A percentile compares a stretch with the other conserved stretches of the same genome.
Conservation (phyloP, 2,329 filamentous ascomycete species). For the Xylaria sp. region DNA sequence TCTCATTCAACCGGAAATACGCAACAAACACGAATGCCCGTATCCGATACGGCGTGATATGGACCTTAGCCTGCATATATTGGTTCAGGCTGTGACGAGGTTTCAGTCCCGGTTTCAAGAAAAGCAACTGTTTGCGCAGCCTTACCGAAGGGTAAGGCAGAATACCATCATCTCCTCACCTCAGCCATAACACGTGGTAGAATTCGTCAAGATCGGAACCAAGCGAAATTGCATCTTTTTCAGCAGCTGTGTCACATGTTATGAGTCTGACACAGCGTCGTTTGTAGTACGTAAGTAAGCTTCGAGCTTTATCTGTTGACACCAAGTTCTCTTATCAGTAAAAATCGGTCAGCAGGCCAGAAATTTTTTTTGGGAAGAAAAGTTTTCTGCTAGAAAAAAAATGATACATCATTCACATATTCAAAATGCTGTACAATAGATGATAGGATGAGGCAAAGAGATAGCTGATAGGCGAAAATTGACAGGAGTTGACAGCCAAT, state of each 20-base stretch:
- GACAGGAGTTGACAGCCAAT: background rate
- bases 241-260: background rate
- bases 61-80: background rate
- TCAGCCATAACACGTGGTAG: constrained; percentile 1
- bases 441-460: background rate
- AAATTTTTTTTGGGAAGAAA: background rate
- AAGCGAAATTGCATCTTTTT: background rate
- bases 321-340: background rate
- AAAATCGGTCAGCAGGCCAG: constrained; percentile 17
- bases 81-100: background rate
- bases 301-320: background rate
- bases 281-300: constrained; percentile 6
- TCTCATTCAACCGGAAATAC: background rate
- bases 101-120: background rate
- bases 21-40: background rate
- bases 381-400: background rate
- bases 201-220: background rate
- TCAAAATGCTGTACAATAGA: background rate
- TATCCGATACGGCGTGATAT: background rate
- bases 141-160: background rate
- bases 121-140: constrained; percentile 5
- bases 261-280: background rate
- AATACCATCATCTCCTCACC: background rate
- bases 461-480: background rate
- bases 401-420: background rate